phyloP scores from a whole-genome alignment of 331 rosid genomes.

The Acacia concinna region DNA sequence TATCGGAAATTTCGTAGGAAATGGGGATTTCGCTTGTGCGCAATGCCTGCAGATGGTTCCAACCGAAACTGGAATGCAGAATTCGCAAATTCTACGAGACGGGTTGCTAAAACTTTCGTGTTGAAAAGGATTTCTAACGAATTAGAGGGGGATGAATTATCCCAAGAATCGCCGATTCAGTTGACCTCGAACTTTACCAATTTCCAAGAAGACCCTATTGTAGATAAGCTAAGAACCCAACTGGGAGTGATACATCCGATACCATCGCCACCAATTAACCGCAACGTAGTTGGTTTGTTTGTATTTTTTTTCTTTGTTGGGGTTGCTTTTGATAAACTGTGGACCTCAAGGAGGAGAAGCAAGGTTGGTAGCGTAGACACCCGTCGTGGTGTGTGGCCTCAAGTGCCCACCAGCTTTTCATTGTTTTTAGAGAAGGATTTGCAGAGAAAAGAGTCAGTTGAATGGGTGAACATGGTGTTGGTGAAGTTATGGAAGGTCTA shows the following conservation, averaged over 20 bases:
- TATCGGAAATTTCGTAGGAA: slow-evolving; percentile 43
- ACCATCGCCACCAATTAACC: slow-evolving; percentile 87
- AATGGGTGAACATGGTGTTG: slow-evolving; percentile 98
- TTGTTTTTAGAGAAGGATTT: slow-evolving; percentile 89
- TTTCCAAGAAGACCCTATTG: slow-evolving; percentile 87
- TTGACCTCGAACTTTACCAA: slow-evolving; percentile 60
- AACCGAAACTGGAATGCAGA: slow-evolving; percentile 39
- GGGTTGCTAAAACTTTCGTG: slow-evolving; percentile 51
- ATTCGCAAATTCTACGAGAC: slow-evolving; percentile 39
- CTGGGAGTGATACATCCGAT: slow-evolving; percentile 92
- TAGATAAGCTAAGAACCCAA: slow-evolving; percentile 88
- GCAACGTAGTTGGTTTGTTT: slow-evolving; percentile 70
- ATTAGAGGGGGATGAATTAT: slow-evolving; percentile 45
- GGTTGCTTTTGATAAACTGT: slow-evolving; percentile 77
- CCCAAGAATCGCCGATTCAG: slow-evolving; percentile 47
- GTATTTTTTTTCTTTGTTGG: slow-evolving; percentile 95
- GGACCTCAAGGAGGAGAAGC: slow-evolving; percentile 68
- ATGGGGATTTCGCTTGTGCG: slow-evolving; percentile 38
- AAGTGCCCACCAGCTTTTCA: slow-evolving; percentile 95
- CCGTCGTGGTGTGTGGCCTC: slow-evolving; percentile 82
- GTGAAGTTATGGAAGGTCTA: slow-evolving; percentile 97
- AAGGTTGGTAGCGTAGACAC: slow-evolving; percentile 42
- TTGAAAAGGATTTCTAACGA: slow-evolving; percentile 50
- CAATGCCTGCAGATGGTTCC: slow-evolving; percentile 44
- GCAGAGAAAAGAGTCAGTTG: slow-evolving; percentile 96